Base-by-base conservation (phyloP, 2,329 filamentous ascomycete species). In the Sarocladiaceae sp. region DNA sequence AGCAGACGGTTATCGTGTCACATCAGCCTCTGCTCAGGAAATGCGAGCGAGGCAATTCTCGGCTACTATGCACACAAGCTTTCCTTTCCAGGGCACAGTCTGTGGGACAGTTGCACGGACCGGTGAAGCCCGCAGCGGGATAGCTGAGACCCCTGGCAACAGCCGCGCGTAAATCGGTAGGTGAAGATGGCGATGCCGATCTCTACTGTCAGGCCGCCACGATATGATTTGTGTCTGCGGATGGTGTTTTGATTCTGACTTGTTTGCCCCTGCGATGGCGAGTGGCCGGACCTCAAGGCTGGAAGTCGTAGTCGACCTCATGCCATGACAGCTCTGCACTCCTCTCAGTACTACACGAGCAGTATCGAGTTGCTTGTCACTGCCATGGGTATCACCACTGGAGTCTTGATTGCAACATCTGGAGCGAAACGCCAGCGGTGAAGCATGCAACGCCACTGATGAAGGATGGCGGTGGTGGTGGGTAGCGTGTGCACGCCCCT, bases 401-500 rank as follows among this genome's bases (percentile, higher is more conserved):
- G n/a, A n/a, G n/a, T n/a, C n/a, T n/a, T n/a, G n/a, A n/a, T n/a
- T n/a, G n/a, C n/a, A n/a, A n/a, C n/a, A n/a, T n/a, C n/a, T n/a
- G n/a, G n/a, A n/a, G n/a, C n/a, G n/a, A n/a, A n/a, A 37, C 18
- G 18, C 17, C 17, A 46, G 22, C 40, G 22, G 40, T 42, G 25
- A 29, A 17, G 23, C 22, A 15, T 7, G n/a, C 31, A 42, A 5
- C 5, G 20, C 20, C 26, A 28, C 49, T 40, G 35, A 40, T 40
- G 25, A 42, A 20, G 31, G n/a, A n/a, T n/a, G n/a, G 35, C 13
- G 47, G 20, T 50, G 31, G 26, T 49, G 46, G 26, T 33, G 15
- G 39, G 39, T 54, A 48, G 47, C 20, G 12, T 36, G 39, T 37
- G 37, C 22, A 48, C 44, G 44, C 44, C 44, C 44, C 44, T 48